A percentile compares a stretch with the other conserved stretches of the same genome.
These are phyloP conservation scores for Chalciporus pseudorubinellus DNA, from an alignment of 768 basidiomycete species.

Conservation along the genomic window DNA sequence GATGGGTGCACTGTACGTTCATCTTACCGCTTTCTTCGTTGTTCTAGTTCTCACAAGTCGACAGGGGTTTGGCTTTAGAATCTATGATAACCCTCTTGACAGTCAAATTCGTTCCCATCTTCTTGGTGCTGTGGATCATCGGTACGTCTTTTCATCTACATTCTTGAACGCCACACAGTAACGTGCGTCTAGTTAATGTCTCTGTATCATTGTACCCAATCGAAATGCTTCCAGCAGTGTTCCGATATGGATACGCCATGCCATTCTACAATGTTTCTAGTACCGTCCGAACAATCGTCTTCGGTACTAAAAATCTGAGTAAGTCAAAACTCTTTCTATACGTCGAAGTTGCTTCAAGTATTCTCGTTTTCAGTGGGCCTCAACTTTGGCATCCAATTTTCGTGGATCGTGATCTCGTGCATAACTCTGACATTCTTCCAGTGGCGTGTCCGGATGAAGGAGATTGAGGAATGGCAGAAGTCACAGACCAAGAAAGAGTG, in stretches of 20 bases:
- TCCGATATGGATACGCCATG: slow-evolving; percentile 63
- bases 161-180: background rate
- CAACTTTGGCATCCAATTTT: slow-evolving; percentile 59
- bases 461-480: slow-evolving; percentile 22
- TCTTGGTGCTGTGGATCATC: slow-evolving; percentile 67
- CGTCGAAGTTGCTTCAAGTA: background rate
- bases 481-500: slow-evolving; percentile 11
- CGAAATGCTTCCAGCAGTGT: slow-evolving; percentile 54
- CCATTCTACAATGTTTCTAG: slow-evolving; percentile 72
- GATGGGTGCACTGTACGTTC: slow-evolving; percentile 55
- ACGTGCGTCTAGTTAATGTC: slow-evolving; percentile 46
- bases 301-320: slow-evolving; percentile 62
- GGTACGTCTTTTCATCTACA: slow-evolving; percentile 28
- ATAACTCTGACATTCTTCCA: slow-evolving; percentile 52
- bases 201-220: slow-evolving; percentile 58
- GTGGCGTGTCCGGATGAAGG: slow-evolving; percentile 34
- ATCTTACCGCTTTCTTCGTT: background rate
- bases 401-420: slow-evolving; percentile 55
- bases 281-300: slow-evolving; percentile 60
- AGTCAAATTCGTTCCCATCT: slow-evolving; percentile 49
- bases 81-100: slow-evolving; percentile 57
- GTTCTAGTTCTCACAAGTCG: background rate
- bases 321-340: slow-evolving; percentile 19
- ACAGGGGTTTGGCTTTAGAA: slow-evolving; percentile 61
- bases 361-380: slow-evolving; percentile 45